Base-by-base conservation (phyloP, 2,329 filamentous ascomycete species). In the Fusarium armeniacum region DNA sequence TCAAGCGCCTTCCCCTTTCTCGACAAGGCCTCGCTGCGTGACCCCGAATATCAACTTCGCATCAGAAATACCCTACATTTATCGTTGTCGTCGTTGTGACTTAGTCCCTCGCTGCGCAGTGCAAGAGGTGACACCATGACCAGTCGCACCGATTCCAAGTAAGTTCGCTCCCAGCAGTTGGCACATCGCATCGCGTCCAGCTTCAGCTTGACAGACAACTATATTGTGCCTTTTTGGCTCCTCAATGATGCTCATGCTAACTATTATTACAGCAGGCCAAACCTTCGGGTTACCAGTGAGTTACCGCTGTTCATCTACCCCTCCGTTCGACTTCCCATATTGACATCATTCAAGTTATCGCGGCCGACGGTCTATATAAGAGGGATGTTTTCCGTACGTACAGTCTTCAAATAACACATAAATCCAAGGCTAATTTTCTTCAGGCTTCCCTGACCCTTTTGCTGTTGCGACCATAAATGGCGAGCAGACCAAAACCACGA, bases 401-500 rank as follows among this genome's bases (percentile, higher is more conserved):
- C 28, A 43, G n/a, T 32, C 35, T 45, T 12, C 9, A 26, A 53
- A 54, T 18, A 22, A 20, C 32, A 16, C 35, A n/a, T 22, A 20
- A 45, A 22, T 33, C 43, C 18, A 49, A 70, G 58, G 63, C 78
- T 82, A 71, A 83, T 73, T 61, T 33, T 47, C 45, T 20, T 61
- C 35, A 98, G 96, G 95, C 78, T 97, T 98, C 74, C 96, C 96
- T 63, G 96, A 99, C 81, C 96, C 96, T 26, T 99, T 99, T 79
- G 95, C 96, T 46, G 96, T 99, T 71, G 95, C 94, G 74, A 99
- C 96, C 62, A 90, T 98, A 82, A 95, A 94, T 82, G 96, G 96
- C 80, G 96, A 99, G 82, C 96, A 99, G 84, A 99, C 96, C 62
- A 93, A 94, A 82, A 98, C 96, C n/a, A 99, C 96, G 13, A 91